Base-by-base conservation (phyloP, 2,329 filamentous ascomycete species). In the Leptodontidium sp. region DNA sequence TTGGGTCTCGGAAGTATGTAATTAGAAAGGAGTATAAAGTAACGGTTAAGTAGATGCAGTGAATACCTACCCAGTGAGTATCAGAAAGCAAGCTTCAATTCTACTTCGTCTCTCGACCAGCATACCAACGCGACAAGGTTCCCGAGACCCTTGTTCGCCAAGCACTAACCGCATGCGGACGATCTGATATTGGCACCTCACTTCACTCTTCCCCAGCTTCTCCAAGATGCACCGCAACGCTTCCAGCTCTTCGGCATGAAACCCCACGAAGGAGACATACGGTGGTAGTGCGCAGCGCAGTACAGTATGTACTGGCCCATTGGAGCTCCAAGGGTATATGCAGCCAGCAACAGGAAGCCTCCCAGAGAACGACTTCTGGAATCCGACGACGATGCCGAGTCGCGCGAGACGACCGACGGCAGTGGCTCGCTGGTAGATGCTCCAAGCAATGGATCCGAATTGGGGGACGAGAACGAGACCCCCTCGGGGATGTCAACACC, bases 271-370 rank as follows among this genome's bases (percentile, higher is more conserved):
- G 76, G 77, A 78, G 72, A 73, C 64, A 71, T 73, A 72, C 70
- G 68, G 72, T 71, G 68, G 73, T 68, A 75, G 72, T 74, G 73
- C 71, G 72, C 70, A 78, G 73, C 71, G 73, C 70, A 77, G 84
- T 83, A 32, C 29, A 32, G 29, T 85, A 97, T 96, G 93, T 97
- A 97, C 86, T 97, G 93, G 93, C 93, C 93, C 78, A 88, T 94
- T 80, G 93, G 92, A 80, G 92, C 92, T 79, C 92, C 93, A 78
- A 90, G 90, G 80, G 90, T 94, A 80, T 95, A 93, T 84, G 90
- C 92, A 78, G 91, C 91, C 75, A 92, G 86, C 82, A 92, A 88
- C 82, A 87, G 86, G 77, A 85, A 85, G 79, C 81, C 84, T 74
- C 80, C 84, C 66, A 80, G 82, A 66, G 80, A 84, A 73, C 85